Evolutionary conservation across 2,329 filamentous ascomycete genomes (phyloP), one percentile per base, ranked within the genome.

Genomic region (Xylariaceae sp.): DNA sequence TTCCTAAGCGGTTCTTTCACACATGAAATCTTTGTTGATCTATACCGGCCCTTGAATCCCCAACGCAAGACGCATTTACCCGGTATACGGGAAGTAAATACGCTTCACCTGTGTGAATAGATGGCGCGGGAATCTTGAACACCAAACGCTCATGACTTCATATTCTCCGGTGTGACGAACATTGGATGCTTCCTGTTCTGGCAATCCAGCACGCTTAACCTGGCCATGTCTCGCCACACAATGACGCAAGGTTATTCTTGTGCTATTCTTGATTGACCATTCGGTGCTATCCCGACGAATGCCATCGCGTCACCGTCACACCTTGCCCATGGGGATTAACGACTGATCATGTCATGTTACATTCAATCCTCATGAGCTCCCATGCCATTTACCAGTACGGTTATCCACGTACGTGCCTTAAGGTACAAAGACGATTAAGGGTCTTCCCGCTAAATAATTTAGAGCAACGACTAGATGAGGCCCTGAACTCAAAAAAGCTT

Each of bases 21-120:
- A 40, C 18, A n/a, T 30, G 32, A 19, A 26, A 42, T 33, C 35
- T 9, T 9, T 30, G 16, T 37, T 16, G 24, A 17, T 19, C 28
- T 16, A 42, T 17, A 30, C 22, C 31, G 17, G 18, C 26, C 19
- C 18, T 30, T 16, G 24, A 29, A 35, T 35, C 39, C 39, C 39
- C 43, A 42, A 42, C 26, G 31, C 26, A 13, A 40, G 29, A 41
- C 39, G 44, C 41, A 50, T 51, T 51, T 51, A 51, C 38, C 49
- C 49, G 49, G 49, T 15, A 34, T 34, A 31, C 26, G 43, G 40
- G 22, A 26, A 11, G 22, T 6, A 26, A 11, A 6, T 11, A 26
- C 22, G 11, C 6, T 6, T 26, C 11, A 38, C 40, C 28, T 22
- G 31, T 18, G 34, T 16, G 19, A 35, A 9, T 13, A 16, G 18